Percentiles rank a stretch among this genome's conserved stretches.
Conservation (phyloP, 2,329 filamentous ascomycete genomes). For the Trichoderma oligosporum region DNA sequence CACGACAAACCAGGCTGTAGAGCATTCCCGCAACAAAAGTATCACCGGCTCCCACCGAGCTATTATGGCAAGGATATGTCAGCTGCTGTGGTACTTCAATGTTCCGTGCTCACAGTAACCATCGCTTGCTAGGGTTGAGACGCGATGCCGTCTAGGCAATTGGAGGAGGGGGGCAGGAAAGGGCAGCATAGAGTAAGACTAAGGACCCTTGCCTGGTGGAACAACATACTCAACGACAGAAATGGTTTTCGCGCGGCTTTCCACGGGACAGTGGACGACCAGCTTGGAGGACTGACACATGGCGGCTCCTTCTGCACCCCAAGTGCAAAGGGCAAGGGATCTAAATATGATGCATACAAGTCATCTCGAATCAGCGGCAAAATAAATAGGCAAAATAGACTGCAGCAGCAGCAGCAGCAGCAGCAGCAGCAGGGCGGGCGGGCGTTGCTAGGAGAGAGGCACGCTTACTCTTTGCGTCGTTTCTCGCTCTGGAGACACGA, state of each 20-base stretch:
- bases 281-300: conserved; percentile 31
- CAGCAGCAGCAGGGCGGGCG: not conserved
- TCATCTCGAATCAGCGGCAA: conserved; percentile 24
- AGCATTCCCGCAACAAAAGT: conserved; percentile 71
- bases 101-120: conserved; percentile 10
- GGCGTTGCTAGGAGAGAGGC: conserved; percentile 7
- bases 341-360: conserved; percentile 24
- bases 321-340: conserved; percentile 53
- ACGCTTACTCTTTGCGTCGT: conserved; percentile 42
- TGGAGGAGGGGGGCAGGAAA: not conserved
- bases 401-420: not conserved
- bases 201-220: conserved; percentile 10
- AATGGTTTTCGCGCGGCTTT: conserved; percentile 37
- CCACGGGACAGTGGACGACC: conserved; percentile 40
- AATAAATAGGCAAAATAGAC: conserved; percentile 10
- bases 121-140: not conserved
- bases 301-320: conserved; percentile 51
- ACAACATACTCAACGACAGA: conserved; percentile 60
- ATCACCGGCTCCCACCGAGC: conserved; percentile 69
- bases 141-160: not conserved
- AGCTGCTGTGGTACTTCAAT: conserved; percentile 16
- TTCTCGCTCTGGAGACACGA: conserved; percentile 48
- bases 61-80: conserved; percentile 32
- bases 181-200: not conserved
- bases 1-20: conserved; percentile 54